Conservation (phyloP, 306 rosid species). For the Vigna radiata region DNA sequence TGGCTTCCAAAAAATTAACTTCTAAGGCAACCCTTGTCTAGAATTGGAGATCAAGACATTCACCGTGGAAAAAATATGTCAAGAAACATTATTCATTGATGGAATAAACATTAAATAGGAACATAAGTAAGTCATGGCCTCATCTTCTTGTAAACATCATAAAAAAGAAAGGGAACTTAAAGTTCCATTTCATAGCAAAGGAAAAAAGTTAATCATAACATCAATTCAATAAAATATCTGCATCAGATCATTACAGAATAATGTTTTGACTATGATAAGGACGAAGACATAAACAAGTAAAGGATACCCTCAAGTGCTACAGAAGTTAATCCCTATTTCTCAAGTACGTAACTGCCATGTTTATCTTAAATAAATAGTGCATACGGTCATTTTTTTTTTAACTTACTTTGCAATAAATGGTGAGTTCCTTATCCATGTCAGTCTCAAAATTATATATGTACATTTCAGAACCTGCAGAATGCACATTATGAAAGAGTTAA, state of each 20-base stretch:
- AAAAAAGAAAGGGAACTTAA: not conserved
- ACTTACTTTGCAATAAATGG: slow-evolving; percentile 73
- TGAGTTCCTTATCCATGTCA: slow-evolving; percentile 92
- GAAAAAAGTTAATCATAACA: not conserved
- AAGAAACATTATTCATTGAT: slow-evolving; percentile 3
- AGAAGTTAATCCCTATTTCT: slow-evolving; percentile 32
- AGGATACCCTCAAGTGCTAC: slow-evolving; percentile 22
- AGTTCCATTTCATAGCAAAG: not conserved
- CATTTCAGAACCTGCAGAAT: slow-evolving; percentile 75
- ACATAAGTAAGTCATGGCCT: slow-evolving; percentile 3
- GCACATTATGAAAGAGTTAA: not conserved
- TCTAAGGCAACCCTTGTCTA: slow-evolving; percentile 12
- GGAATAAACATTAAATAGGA: slow-evolving; percentile 9
- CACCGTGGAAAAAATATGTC: not conserved
- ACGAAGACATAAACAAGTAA: not conserved
- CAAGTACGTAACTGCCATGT: slow-evolving; percentile 30
- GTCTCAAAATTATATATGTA: slow-evolving; percentile 61
- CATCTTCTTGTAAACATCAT: slow-evolving; percentile 5
- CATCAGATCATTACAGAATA: slow-evolving; percentile 26
- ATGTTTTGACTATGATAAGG: not conserved
- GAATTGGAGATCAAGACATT: not conserved
- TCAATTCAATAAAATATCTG: slow-evolving; percentile 28
- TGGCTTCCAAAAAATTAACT: not conserved
- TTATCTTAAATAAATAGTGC: slow-evolving; percentile 26
- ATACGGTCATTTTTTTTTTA: slow-evolving; percentile 25